Evolutionary conservation across 371 early-diverging fungal species (phyloP).

Genomic region (Conidiobolus incongruus): DNA sequence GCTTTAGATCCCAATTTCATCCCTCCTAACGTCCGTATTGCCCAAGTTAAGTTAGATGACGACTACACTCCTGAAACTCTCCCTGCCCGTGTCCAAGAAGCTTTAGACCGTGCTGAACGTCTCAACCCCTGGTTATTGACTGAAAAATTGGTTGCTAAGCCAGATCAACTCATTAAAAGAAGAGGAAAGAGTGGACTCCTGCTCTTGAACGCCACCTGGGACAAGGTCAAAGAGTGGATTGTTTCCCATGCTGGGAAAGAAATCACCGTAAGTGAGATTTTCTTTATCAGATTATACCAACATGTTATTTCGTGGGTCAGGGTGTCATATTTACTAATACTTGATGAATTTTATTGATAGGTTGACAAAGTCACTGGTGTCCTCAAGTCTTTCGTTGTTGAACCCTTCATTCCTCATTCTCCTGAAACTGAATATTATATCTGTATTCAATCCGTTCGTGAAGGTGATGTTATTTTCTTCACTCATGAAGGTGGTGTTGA

Average conservation of each 20-base stretch:
- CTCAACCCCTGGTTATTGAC: constrained; percentile 69
- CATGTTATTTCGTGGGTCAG: too few relatives aligned
- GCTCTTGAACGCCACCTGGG: constrained; percentile 74
- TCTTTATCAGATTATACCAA: background rate
- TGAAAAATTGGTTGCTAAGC: constrained; percentile 79
- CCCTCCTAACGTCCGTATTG: constrained; percentile 50
- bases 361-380: constrained; percentile 66
- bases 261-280: constrained; percentile 31
- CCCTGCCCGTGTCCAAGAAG: constrained; percentile 3
- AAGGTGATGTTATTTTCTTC: constrained; percentile 88
- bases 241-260: constrained; percentile 59
- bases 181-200: constrained; percentile 88
- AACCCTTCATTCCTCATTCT: constrained; percentile 89
- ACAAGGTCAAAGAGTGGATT: constrained; percentile 72
- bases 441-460: constrained; percentile 85
- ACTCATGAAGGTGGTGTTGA: constrained; percentile 96
- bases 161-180: constrained; percentile 93
- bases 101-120: constrained; percentile 32
- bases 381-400: constrained; percentile 83
- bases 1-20: constrained; percentile 25
- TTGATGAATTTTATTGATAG: constrained; percentile 14
- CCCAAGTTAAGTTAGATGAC: constrained; percentile 54
- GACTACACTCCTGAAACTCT: constrained; percentile 9
- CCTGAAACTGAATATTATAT: constrained; percentile 84
- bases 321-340: too few relatives aligned